phyloP scores from a whole-genome alignment of 1,284 basidiomycete genomes.

The Mycosarcoma mackinlayi region DNA sequence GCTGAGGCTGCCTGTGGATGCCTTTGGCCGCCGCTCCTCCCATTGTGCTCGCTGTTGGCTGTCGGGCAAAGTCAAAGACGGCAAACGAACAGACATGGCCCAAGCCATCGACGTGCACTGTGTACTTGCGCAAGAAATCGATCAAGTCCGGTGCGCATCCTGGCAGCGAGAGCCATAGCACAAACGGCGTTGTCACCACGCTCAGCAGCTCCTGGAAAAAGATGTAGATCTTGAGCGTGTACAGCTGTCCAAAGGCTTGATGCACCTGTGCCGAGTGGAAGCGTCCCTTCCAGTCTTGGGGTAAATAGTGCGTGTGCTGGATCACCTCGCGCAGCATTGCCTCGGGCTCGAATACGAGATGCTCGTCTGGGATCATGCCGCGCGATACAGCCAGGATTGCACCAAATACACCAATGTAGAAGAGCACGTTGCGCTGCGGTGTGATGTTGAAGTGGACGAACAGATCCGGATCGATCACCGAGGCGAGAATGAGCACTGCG shows the following conservation, averaged over 20 bases:
- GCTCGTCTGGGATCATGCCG: conserved; percentile 95
- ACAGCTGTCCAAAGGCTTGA: conserved; percentile 57
- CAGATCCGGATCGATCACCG: conserved; percentile 85
- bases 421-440: conserved; percentile 88
- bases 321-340: conserved; percentile 89
- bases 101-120: conserved; percentile 92
- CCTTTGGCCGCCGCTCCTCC: conserved; percentile 29
- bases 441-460: conserved; percentile 95
- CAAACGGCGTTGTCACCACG: conserved; percentile 91
- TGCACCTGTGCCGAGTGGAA: conserved; percentile 76
- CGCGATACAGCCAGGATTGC: conserved; percentile 86
- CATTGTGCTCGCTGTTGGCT: conserved; percentile 71
- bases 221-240: conserved; percentile 70
- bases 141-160: conserved; percentile 76
- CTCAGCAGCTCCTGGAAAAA: conserved; percentile 89
- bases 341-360: conserved; percentile 90
- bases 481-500: conserved; percentile 88
- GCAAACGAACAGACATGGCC: conserved; percentile 98
- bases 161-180: conserved; percentile 91
- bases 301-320: conserved; percentile 93
- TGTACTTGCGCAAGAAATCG: conserved; percentile 74
- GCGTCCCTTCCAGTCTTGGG: conserved; percentile 86
- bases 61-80: conserved; percentile 93
- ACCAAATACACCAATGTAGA: conserved; percentile 90
- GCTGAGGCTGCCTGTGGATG: conserved; percentile 9